Conservation (phyloP, 2,329 filamentous ascomycete species). For the Periconia sp. region DNA sequence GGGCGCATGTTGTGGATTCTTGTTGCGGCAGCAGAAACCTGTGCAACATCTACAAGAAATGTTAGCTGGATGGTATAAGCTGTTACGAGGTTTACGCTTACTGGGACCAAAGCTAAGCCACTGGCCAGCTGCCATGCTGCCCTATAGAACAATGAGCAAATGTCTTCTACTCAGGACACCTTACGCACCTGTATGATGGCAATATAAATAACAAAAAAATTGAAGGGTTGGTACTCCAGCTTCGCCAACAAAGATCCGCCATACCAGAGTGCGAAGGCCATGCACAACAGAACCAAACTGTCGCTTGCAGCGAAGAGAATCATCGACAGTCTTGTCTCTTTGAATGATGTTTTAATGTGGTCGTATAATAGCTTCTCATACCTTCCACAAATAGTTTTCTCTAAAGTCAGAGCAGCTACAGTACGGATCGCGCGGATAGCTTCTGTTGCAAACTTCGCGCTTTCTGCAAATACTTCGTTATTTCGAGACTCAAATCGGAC, state of each 20-base stretch:
- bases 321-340: constrained; percentile 63
- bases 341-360: constrained; percentile 72
- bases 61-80: too few relatives aligned
- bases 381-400: constrained; percentile 74
- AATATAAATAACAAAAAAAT: constrained; percentile 33
- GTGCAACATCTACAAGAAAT: constrained; percentile 28
- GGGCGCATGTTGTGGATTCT: constrained; percentile 21
- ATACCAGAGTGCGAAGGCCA: constrained; percentile 39
- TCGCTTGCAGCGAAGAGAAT: constrained; percentile 43
- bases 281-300: constrained; percentile 67
- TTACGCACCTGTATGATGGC: constrained; percentile 24
- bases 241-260: constrained; percentile 14
- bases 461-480: constrained; percentile 80
- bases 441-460: constrained; percentile 87
- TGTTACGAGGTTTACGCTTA: constrained; percentile 15
- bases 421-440: constrained; percentile 91
- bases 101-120: constrained; percentile 36
- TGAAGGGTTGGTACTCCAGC: constrained; percentile 18
- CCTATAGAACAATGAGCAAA: constrained; percentile 4
- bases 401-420: constrained; percentile 87
- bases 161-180: not conserved
- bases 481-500: constrained; percentile 28
- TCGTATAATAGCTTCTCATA: constrained; percentile 73
- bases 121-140: constrained; percentile 31
- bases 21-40: constrained; percentile 27